A percentile compares a stretch with the other conserved stretches of the same genome.
Conservation (phyloP, 2,329 filamentous ascomycete genomes). For the Aspergillus arachidicola region DNA sequence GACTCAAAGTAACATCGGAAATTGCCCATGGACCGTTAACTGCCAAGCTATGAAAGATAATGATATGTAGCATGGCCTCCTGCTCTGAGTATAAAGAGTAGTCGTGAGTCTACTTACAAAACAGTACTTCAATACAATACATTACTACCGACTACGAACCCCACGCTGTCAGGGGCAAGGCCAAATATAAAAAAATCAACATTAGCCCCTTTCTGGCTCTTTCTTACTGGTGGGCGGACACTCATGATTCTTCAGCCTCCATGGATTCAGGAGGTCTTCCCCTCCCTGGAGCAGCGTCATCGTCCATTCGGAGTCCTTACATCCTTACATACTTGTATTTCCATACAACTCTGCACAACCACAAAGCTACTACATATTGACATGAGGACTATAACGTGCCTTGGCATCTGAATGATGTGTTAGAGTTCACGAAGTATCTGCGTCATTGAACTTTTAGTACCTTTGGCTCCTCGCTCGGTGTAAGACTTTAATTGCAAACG, state of each 20-base stretch:
- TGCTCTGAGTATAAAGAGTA: background rate
- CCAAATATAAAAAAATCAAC: background rate
- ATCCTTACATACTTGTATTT: background rate
- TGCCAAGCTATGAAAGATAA: background rate
- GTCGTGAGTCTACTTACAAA: background rate
- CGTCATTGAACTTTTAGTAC: background rate
- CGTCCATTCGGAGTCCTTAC: background rate
- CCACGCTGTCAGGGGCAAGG: constrained; percentile 4
- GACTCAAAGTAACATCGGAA: background rate
- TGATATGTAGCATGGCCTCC: background rate
- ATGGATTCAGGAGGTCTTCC: background rate
- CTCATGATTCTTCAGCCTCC: constrained; percentile 1
- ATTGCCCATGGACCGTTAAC: background rate
- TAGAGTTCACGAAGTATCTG: background rate
- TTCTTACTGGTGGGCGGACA: background rate
- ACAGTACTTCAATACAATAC: background rate
- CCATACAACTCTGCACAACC: background rate
- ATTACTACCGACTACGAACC: background rate
- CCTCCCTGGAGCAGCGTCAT: background rate
- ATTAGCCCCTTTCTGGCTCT: background rate
- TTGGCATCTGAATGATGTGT: background rate
- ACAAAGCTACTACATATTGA: background rate
- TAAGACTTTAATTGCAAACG: constrained; percentile 1
- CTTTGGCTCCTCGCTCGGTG: background rate
- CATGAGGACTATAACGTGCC: background rate